Evolutionary conservation across 768 basidiomycete genomes (phyloP).

Genomic region (Auricularia cornea): DNA sequence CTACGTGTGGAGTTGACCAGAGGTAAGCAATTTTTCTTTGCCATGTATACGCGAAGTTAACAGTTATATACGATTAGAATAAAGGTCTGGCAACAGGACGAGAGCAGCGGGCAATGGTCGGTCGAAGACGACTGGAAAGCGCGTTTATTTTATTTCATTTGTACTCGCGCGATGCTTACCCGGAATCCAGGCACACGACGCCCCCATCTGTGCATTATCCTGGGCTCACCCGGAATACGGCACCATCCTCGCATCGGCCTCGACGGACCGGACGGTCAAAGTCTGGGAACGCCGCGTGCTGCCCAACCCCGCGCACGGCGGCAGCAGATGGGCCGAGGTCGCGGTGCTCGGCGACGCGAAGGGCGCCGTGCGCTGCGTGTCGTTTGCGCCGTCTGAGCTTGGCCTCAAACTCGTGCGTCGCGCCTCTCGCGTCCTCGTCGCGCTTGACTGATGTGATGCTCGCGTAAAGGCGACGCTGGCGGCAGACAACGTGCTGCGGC

Average conservation of each 20-base stretch:
- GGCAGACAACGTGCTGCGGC: conserved; percentile 76
- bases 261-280: conserved; percentile 87
- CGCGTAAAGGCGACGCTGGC: conserved; percentile 69
- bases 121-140: conserved; percentile 91
- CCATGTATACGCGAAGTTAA: conserved; percentile 9
- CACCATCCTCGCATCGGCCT: conserved; percentile 74
- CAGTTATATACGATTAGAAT: conserved; percentile 40
- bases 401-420: conserved; percentile 75
- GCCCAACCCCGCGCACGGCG: conserved; percentile 8
- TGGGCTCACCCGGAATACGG: conserved; percentile 96
- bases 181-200: conserved; percentile 80
- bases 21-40: conserved; percentile 37
- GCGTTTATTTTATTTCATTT: conserved; percentile 11
- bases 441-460: not conserved
- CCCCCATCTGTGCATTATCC: conserved; percentile 69
- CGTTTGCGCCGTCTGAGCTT: conserved; percentile 81
- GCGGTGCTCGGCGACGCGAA: conserved; percentile 74
- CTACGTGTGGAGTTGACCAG: conserved; percentile 78
- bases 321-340: conserved; percentile 59
- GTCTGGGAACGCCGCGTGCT: conserved; percentile 71
- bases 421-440: not conserved
- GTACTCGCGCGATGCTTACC: not conserved
- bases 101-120: conserved; percentile 62
- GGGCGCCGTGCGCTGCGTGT: conserved; percentile 76
- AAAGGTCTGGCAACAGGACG: conserved; percentile 78